phyloP scores from a whole-genome alignment of 2,329 filamentous ascomycete species.

The Immersiporthe knoxdaviesiana region DNA sequence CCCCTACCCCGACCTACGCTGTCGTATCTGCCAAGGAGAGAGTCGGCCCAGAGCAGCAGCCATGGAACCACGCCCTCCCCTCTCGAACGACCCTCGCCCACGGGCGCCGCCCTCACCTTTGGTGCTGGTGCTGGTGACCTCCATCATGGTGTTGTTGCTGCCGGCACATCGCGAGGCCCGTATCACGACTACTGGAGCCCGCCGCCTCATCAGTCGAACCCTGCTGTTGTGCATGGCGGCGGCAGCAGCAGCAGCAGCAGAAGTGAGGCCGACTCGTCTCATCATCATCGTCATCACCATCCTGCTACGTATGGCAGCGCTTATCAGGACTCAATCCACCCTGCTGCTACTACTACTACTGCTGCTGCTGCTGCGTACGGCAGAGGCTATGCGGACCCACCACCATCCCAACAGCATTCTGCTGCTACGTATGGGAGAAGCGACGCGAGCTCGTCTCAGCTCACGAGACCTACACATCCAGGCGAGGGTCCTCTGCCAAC shows the following conservation, averaged over 20 bases:
- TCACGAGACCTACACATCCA: not conserved
- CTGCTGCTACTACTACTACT: too few species aligned
- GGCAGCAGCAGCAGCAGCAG: slow-evolving; percentile 11
- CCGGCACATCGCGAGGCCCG: not conserved
- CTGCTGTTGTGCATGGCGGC: not conserved
- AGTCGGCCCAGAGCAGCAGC: slow-evolving; percentile 30
- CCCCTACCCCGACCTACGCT: slow-evolving; percentile 9
- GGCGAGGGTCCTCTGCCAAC: not conserved
- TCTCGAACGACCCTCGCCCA: slow-evolving; percentile 32
- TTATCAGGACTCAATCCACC: too few species aligned
- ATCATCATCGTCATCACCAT: not conserved
- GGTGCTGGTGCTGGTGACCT: too few species aligned
- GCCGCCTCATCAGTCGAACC: slow-evolving; percentile 8
- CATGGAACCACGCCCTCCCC: slow-evolving; percentile 33
- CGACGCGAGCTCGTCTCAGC: not conserved
- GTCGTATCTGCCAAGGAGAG: slow-evolving; percentile 9
- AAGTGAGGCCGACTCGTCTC: not conserved
- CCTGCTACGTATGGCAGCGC: not conserved
- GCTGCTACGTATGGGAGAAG: not conserved
- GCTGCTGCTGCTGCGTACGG: not conserved
- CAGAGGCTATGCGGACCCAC: not conserved
- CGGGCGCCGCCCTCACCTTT: slow-evolving; percentile 13
- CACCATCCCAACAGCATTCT: not conserved
- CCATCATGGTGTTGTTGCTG: slow-evolving; percentile 8
- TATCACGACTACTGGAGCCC: slow-evolving; percentile 14